Evolutionary conservation across 768 basidiomycete species (phyloP).

Genomic region (Naganishia kalamii): DNA sequence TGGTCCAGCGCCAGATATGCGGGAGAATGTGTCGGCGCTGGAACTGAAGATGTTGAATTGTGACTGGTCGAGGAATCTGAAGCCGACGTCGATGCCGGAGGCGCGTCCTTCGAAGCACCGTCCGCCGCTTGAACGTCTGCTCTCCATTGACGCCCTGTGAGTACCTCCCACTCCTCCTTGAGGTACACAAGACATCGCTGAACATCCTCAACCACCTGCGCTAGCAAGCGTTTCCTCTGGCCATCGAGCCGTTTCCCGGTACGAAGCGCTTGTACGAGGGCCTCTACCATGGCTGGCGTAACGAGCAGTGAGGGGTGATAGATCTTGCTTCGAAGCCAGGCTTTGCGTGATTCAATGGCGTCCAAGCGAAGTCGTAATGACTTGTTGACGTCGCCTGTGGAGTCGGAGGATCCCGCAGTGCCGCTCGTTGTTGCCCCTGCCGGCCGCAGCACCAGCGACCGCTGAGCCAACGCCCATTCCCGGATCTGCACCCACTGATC

Average conservation of each 20-base stretch:
- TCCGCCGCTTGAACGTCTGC: neutral
- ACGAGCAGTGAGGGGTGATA: slow-evolving; percentile 6
- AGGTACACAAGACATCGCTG: neutral
- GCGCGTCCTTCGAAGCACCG: neutral
- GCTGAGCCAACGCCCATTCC: neutral
- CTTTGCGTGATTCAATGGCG: slow-evolving; percentile 1
- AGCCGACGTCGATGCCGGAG: neutral
- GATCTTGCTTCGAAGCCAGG: slow-evolving; percentile 5
- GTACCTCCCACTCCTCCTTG: slow-evolving; percentile 16
- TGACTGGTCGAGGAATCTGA: neutral
- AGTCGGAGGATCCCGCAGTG: neutral
- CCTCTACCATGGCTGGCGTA: neutral
- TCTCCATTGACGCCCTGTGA: slow-evolving; percentile 8
- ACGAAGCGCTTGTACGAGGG: neutral
- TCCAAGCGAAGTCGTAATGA: neutral
- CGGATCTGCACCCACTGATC: slow-evolving; percentile 10
- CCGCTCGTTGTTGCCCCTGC: neutral
- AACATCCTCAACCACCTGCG: neutral
- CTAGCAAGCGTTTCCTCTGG: neutral
- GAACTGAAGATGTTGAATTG: neutral
- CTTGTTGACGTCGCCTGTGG: too few relatives aligned
- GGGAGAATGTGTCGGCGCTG: neutral
- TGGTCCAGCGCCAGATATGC: neutral
- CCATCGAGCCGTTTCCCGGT: neutral
- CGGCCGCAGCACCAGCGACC: neutral